Conservation (phyloP, 2,329 filamentous ascomycete genomes). For the Calonectria hongkongensis region DNA sequence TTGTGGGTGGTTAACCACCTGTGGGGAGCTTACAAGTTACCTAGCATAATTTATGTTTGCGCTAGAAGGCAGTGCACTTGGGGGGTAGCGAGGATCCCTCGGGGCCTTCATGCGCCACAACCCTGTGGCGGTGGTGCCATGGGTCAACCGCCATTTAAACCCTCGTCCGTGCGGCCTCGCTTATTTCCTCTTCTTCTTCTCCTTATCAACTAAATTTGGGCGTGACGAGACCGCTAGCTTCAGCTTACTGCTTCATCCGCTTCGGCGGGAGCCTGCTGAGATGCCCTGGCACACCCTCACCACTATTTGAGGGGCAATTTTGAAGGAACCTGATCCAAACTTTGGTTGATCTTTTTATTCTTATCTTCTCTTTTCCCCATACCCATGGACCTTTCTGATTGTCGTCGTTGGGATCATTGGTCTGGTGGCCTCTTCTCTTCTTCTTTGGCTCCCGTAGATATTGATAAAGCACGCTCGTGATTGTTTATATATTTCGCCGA, state of each 20-base stretch:
- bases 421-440: no score
- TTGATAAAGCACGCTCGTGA: no score
- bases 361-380: conserved; percentile 53
- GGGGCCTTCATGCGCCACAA: conserved; percentile 30
- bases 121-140: conserved; percentile 29
- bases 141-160: background rate
- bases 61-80: background rate
- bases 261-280: conserved; percentile 75
- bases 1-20: conserved; percentile 19
- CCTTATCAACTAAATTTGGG: conserved; percentile 85
- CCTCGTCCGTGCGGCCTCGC: conserved; percentile 36
- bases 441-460: no score
- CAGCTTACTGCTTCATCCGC: conserved; percentile 74
- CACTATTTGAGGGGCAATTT: conserved; percentile 77
- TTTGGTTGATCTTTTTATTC: conserved; percentile 60
- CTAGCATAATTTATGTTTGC: background rate
- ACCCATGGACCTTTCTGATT: background rate
- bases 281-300: conserved; percentile 79
- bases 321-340: conserved; percentile 78
- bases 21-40: background rate
- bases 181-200: conserved; percentile 61
- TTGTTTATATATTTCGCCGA: no score
- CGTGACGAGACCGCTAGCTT: conserved; percentile 79
- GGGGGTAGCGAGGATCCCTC: background rate
- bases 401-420: background rate